These are phyloP conservation scores for Thielaviopsis punctulata DNA, from an alignment of 2,329 filamentous ascomycete species.

Conservation along the genomic window DNA sequence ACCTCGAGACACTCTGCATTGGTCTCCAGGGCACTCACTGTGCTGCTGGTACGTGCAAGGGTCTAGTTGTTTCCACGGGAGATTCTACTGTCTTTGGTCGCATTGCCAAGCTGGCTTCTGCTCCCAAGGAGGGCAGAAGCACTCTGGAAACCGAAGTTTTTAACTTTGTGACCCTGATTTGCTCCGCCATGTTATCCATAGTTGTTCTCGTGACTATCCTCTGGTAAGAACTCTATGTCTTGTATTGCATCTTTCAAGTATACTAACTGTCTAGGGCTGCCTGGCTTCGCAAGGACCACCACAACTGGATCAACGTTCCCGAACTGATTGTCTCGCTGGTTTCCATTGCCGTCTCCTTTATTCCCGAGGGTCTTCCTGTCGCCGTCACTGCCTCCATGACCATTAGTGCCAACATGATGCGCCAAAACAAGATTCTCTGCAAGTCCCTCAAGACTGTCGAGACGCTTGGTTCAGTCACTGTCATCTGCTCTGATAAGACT, in stretches of 20 bases:
- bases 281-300: conserved; percentile 87
- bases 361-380: conserved; percentile 90
- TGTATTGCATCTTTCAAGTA: conserved; percentile 91
- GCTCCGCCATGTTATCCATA: conserved; percentile 79
- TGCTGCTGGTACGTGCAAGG: conserved; percentile 80
- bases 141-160: conserved; percentile 97
- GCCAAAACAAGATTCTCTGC: conserved; percentile 92
- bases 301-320: conserved; percentile 98
- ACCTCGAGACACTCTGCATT: conserved; percentile 86
- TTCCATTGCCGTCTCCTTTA: conserved; percentile 91
- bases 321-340: conserved; percentile 48
- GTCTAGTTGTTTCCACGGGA: conserved; percentile 80
- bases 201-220: conserved; percentile 95
- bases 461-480: conserved; percentile 94
- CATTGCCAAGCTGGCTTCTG: conserved; percentile 95
- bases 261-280: conserved; percentile 67
- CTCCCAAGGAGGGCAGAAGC: conserved; percentile 93
- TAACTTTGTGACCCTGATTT: conserved; percentile 66
- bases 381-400: conserved; percentile 97
- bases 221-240: conserved; percentile 95
- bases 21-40: conserved; percentile 97
- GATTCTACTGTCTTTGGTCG: conserved; percentile 88
- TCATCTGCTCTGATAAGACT: conserved; percentile 99
- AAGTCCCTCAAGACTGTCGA: conserved; percentile 92
- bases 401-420: conserved; percentile 95